Evolutionary conservation across 352 stramenopile genomes (phyloP), one percentile per base, ranked within the genome.

Genomic region (Stramenopiles sp.): DNA sequence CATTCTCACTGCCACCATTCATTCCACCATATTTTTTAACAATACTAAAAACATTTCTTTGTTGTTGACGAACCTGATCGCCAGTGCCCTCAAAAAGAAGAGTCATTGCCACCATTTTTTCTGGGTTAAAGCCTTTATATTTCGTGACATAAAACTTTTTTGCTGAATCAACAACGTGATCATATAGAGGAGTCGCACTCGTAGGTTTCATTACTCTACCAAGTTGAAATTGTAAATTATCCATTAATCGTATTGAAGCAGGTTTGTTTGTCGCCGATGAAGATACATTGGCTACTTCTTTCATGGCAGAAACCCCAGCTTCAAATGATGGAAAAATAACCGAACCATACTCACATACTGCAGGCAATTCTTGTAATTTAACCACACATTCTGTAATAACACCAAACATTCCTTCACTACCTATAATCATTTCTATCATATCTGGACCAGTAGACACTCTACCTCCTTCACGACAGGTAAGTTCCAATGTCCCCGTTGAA

Each of bases 161-260:
- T 18, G 62, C 62, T 39, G 67, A 65, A 35, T 48, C 52, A 12
- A 46, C 43, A 18, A 44, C 28, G 19, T 42, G 40, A 28, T 36
- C 15, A 2, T 1, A 19, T 38, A 3, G 29, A 8, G 20, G 40
- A 15, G 10, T 32, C 15, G 26, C 10, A 10, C 10, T 10, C 10
- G 10, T 10, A 38, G 60, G 59, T 50, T 76, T 81, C 1, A 90
- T 52, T 22, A 68, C 70, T 43, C 86, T 71, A 1, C 76, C 73
- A 3, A 91, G 49, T 44, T 76, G 62, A 51, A 90, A 91, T 45
- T 91, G 73, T 24, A 65, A 68, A 50, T 91, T 88, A 53, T 89
- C 76, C 28, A 91, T 49, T 22, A 91, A 51, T 10, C 73, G 64
- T 7, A 88, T 57, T 26, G 66, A 83, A 17, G 71, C 68, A 15